Evolutionary conservation across 371 early-diverging fungal genomes (phyloP), one percentile per base, ranked within the genome.

Genomic region (Fennellomyces sp.): DNA sequence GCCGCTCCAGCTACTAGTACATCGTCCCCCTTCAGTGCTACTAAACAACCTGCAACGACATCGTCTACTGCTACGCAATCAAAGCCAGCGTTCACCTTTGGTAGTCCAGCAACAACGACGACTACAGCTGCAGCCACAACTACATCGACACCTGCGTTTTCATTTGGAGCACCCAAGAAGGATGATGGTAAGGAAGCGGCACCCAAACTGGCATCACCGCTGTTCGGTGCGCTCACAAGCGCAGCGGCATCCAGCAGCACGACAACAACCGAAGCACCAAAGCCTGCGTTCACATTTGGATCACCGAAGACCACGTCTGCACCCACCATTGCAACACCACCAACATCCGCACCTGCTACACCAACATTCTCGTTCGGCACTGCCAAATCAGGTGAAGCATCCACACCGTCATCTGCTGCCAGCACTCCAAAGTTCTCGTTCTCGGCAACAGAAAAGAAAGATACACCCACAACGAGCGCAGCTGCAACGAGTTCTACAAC

Each of bases 281-380:
- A 50, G 23, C n/a, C 30, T 17, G 6, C 51, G 0, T 50, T 50
- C 7, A 3, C 23, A 26, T 50, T 50, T 31, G 51, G 51, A 12
- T 50, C 51, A 5, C 31, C 51, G 4, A 31, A 28, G 17, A 15
- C 51, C 12, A 30, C 51, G 1, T 2, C 51, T 15, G 51, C 51
- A 36, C 36, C 36, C 10, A 36, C 11, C 36, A 15, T 8, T 29
- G 17, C 1, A 28, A n/a, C 51, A 28, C 51, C 51, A 1, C 19
- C 51, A 15, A 15, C 30, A 15, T 28, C 30, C 13, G 10, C 51
- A 28, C 30, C 51, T 21, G n/a, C 58, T 12, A 38, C 59, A 23
- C 48, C 64, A 8, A 17, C 55, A 15, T 67, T 67, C 47, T 55
- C 67, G 7, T 67, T 67, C 33, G 61, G 61, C 13, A 52, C 59